Evolutionary conservation across 257 asterid species (phyloP).

Genomic region (Jasminum sambac): DNA sequence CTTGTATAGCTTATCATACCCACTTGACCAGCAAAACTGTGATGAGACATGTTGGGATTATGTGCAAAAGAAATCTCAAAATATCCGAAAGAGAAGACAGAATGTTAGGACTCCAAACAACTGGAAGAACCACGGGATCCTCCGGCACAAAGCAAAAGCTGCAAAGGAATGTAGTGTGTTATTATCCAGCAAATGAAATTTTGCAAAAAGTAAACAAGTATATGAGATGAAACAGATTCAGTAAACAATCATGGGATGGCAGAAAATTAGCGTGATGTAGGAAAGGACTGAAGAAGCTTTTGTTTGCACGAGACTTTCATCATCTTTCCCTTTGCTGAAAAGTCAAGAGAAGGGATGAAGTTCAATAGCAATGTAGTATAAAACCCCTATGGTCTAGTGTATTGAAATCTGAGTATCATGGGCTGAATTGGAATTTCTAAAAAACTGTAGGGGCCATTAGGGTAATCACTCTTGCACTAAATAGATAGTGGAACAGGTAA

Average conservation of each 20-base stretch:
- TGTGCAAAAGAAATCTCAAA: constrained; percentile 20
- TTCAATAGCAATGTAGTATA: background rate
- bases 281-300: background rate
- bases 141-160: constrained; percentile 35
- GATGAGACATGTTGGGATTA: constrained; percentile 6
- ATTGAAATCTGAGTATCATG: background rate
- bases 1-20: constrained; percentile 21
- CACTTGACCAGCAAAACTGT: constrained; percentile 33
- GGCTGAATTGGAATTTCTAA: background rate
- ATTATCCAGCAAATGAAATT: constrained; percentile 13
- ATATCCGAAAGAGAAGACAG: constrained; percentile 29
- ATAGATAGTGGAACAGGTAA: background rate
- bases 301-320: background rate
- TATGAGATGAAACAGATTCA: background rate
- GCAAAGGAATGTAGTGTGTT: constrained; percentile 29
- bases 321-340: background rate
- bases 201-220: background rate
- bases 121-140: constrained; percentile 30
- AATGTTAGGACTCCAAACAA: constrained; percentile 34
- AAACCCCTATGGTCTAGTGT: background rate
- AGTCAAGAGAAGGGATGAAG: background rate
- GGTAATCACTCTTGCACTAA: background rate
- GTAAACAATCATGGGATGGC: no score
- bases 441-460: background rate
- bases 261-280: background rate